A percentile compares a stretch with the other conserved stretches of the same genome.
Conservation (phyloP, 2,329 filamentous ascomycete species). For the Orbilia javanica region DNA sequence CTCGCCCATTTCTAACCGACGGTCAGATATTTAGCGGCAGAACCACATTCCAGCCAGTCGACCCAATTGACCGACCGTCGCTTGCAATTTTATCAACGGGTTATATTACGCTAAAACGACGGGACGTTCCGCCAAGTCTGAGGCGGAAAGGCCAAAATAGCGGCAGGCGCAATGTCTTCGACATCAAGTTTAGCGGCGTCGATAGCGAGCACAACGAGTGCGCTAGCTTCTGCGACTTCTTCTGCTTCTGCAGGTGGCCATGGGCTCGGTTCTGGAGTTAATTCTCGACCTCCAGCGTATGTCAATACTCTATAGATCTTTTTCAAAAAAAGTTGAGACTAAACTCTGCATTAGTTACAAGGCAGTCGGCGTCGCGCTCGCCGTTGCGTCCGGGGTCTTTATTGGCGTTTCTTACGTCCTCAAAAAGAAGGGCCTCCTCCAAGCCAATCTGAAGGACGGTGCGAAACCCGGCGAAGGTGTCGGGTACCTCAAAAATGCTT, state of each 20-base stretch:
- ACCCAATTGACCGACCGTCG: neutral
- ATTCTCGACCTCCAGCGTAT: conserved; percentile 42
- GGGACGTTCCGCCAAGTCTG: conserved; percentile 1
- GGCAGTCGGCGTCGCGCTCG: conserved; percentile 84
- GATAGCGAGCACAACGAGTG: conserved; percentile 12
- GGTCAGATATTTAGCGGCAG: conserved; percentile 34
- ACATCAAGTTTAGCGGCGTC: conserved; percentile 41
- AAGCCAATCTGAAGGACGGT: conserved; percentile 95
- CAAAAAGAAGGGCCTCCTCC: conserved; percentile 91
- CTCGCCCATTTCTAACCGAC: conserved; percentile 31
- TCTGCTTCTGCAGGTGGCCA: conserved; percentile 32
- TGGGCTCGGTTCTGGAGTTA: conserved; percentile 1
- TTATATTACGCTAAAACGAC: conserved; percentile 2
- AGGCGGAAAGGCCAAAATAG: conserved; percentile 22
- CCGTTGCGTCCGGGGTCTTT: conserved; percentile 87
- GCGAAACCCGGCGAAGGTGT: conserved; percentile 96
- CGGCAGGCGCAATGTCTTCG: conserved; percentile 20
- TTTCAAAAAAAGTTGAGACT: neutral
- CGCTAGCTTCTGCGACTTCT: conserved; percentile 35
- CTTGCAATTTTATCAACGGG: neutral
- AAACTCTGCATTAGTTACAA: conserved; percentile 73
- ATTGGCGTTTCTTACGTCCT: conserved; percentile 95
- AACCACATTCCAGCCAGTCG: neutral
- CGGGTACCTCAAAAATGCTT: conserved; percentile 93
- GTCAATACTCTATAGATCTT: conserved; percentile 1